phyloP scores from a whole-genome alignment of 2,329 filamentous ascomycete genomes.

The Stemphylium lycopersici region DNA sequence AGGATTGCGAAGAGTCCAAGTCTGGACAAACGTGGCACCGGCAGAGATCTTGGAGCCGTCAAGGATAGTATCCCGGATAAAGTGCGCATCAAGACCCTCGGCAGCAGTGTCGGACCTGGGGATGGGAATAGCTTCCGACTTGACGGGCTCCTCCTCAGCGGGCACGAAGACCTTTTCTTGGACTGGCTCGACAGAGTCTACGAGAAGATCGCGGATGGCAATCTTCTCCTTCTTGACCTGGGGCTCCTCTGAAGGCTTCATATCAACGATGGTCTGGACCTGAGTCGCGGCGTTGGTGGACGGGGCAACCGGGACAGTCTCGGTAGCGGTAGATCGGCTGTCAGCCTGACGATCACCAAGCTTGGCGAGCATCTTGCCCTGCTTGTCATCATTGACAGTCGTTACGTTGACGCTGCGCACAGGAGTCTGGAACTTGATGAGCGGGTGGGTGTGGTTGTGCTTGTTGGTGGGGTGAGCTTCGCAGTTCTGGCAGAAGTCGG shows the following conservation, averaged over 20 bases:
- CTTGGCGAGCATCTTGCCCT: conserved; percentile 67
- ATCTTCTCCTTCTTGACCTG: conserved; percentile 52
- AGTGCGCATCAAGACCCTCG: conserved; percentile 66
- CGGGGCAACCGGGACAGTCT: conserved; percentile 54
- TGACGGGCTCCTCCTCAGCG: conserved; percentile 17
- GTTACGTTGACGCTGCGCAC: conserved; percentile 87
- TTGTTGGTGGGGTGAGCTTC: conserved; percentile 83
- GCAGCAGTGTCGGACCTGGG: conserved; percentile 15
- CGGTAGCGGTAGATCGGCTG: conserved; percentile 57
- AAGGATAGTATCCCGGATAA: conserved; percentile 75
- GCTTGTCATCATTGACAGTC: conserved; percentile 77
- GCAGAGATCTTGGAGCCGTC: conserved; percentile 78
- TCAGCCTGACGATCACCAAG: conserved; percentile 71
- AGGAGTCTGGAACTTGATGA: conserved; percentile 96
- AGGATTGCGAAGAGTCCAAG: conserved; percentile 88
- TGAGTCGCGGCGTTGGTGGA: conserved; percentile 62
- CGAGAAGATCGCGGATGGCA: conserved; percentile 47
- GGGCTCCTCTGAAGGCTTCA: conserved; percentile 65
- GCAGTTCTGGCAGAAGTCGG: conserved; percentile 93
- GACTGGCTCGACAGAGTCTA: conserved; percentile 36
- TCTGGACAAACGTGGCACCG: conserved; percentile 81
- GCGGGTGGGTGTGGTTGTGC: conserved; percentile 94
- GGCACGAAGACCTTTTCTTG: conserved; percentile 43
- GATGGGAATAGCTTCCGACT: conserved; percentile 21
- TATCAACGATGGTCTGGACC: conserved; percentile 66